Evolutionary conservation across 257 asterid species (phyloP).

Genomic region (Plectranthus barbatus): DNA sequence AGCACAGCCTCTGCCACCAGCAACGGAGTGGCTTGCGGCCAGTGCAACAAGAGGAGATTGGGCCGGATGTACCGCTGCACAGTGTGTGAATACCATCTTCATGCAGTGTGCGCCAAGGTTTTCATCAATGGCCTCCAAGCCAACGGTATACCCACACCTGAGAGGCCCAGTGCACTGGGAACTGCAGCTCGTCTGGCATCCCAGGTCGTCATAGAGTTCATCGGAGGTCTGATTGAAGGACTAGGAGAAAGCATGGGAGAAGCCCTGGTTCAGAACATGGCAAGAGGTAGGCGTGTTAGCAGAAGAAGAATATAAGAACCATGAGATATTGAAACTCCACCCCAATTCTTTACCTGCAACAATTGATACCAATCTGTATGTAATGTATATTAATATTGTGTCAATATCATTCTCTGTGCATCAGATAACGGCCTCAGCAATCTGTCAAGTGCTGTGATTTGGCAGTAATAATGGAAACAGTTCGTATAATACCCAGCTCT

Average conservation of each 20-base stretch:
- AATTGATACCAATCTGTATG: neutral
- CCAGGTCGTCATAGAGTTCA: constrained; percentile 61
- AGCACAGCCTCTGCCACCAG: neutral
- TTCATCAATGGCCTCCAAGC: constrained; percentile 58
- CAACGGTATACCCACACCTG: constrained; percentile 46
- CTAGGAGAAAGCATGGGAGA: constrained; percentile 79
- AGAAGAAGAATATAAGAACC: constrained; percentile 14
- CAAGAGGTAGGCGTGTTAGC: constrained; percentile 36
- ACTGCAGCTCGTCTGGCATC: constrained; percentile 65
- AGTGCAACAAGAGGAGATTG: constrained; percentile 51
- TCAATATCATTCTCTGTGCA: too few species aligned
- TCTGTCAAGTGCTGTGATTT: neutral
- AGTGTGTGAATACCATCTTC: constrained; percentile 58
- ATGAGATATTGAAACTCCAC: neutral
- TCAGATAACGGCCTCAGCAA: constrained; percentile 10
- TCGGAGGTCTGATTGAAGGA: constrained; percentile 69
- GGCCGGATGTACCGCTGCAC: constrained; percentile 64
- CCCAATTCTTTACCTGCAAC: neutral
- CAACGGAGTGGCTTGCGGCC: constrained; percentile 28
- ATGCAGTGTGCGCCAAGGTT: constrained; percentile 65
- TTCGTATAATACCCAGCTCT: neutral
- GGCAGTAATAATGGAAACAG: neutral
- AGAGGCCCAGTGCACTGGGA: constrained; percentile 52
- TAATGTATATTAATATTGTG: neutral
- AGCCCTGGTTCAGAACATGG: constrained; percentile 40